Evolutionary conservation across 805 yeast genomes (phyloP), one percentile per base, ranked within the genome.

Genomic region (Wickerhamiella australiensis): DNA sequence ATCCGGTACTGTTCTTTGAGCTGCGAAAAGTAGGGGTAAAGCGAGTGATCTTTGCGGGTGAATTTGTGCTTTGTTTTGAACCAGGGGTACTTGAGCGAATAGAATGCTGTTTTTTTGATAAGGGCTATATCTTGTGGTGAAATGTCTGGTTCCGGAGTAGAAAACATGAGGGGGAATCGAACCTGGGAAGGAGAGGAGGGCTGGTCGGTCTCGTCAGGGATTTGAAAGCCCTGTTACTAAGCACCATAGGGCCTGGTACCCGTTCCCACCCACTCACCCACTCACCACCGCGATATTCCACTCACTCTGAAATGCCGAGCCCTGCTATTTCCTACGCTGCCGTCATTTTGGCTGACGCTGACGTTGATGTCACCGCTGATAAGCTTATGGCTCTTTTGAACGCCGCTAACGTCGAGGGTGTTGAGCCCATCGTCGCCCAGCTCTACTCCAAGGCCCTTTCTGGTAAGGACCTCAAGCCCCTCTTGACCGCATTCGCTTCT

Each of bases 301-400:
- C 44, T 23, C 31, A 41, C n/a, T 33, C 29, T 37, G 40, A 41
- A 42, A 56, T 58, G 60, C 54, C 61, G 54, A 52, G 53, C 52
- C 56, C 53, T 47, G 62, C 62, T 38, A 51, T 54, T 50, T 59
- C 59, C 54, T 56, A 61, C 64, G 97, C 98, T 72, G 95, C 97
- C 68, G 81, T 90, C 73, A 87, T 90, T 76, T 79, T 90, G 73
- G 95, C 96, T 61, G 98, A 90, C 70, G 85, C 96, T 67, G 96
- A 86, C 67, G 75, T 86, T 68, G 96, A 88, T 73, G 79, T 92
- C 80, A 78, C 95, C 53, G 67, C 92, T 62, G 90, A 83, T 71
- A 85, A 85, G 78, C 75, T 85, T 63, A 70, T 78, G 66, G 71
- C 92, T 59, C 72, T 85, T 68, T 73, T 85, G 70, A 66, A 73